These are phyloP conservation scores for Bisporella sp. DNA, from an alignment of 2,329 filamentous ascomycete genomes.

Conservation along the genomic window DNA sequence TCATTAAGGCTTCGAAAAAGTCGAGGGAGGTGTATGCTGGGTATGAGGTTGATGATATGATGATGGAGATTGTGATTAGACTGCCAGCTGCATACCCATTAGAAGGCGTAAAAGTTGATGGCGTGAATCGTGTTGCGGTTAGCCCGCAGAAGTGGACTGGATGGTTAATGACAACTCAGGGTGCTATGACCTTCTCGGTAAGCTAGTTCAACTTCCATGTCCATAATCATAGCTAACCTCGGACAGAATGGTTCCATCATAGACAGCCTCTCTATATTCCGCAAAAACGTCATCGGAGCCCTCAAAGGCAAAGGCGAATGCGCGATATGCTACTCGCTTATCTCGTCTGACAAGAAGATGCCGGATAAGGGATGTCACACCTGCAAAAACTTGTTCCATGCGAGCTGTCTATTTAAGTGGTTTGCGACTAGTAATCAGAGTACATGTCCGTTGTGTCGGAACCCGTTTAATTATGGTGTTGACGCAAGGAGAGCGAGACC, in stretches of 20 bases:
- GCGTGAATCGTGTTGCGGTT: slow-evolving; percentile 78
- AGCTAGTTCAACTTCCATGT: slow-evolving; percentile 17
- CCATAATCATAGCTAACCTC: not conserved
- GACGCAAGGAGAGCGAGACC: not conserved
- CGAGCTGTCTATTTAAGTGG: slow-evolving; percentile 89
- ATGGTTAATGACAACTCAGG: slow-evolving; percentile 84
- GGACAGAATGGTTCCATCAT: slow-evolving; percentile 71
- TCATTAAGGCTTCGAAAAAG: slow-evolving; percentile 64
- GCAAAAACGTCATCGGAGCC: slow-evolving; percentile 77
- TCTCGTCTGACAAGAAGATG: slow-evolving; percentile 79
- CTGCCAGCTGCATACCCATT: slow-evolving; percentile 80
- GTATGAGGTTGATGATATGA: slow-evolving; percentile 83
- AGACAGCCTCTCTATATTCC: slow-evolving; percentile 80
- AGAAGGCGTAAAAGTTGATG: slow-evolving; percentile 66
- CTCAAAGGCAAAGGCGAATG: slow-evolving; percentile 93
- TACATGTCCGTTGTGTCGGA: slow-evolving; percentile 87
- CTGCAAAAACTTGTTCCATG: slow-evolving; percentile 92
- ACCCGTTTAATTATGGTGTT: slow-evolving; percentile 62
- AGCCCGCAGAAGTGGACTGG: slow-evolving; percentile 87
- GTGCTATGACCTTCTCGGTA: slow-evolving; percentile 84
- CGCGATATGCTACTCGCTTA: slow-evolving; percentile 93
- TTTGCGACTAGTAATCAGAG: slow-evolving; percentile 90
- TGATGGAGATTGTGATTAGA: slow-evolving; percentile 73
- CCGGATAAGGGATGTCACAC: slow-evolving; percentile 88
- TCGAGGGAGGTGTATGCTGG: slow-evolving; percentile 73